phyloP scores from a whole-genome alignment of 371 early-diverging fungal genomes.

The Mortierella sp. region DNA sequence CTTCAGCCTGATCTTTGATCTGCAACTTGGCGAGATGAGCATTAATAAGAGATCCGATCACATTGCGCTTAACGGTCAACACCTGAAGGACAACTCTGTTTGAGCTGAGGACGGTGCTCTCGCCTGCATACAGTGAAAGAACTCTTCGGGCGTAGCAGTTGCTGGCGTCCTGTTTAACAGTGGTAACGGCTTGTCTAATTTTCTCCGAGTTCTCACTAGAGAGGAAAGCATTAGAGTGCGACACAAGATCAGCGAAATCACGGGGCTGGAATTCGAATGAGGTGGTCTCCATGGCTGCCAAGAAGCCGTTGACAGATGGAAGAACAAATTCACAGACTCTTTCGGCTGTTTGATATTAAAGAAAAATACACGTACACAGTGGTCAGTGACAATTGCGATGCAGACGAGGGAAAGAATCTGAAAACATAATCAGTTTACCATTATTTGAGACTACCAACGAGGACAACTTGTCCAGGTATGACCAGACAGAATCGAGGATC shows the following conservation, averaged over 20 bases:
- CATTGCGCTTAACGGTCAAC: conserved; percentile 65
- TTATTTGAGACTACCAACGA: conserved; percentile 42
- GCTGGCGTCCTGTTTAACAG: conserved; percentile 56
- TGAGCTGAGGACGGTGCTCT: conserved; percentile 62
- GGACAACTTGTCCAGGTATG: conserved; percentile 56
- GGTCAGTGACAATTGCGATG: not conserved
- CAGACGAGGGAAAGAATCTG: not conserved
- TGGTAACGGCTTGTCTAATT: conserved; percentile 65
- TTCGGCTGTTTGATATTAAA: too few species aligned
- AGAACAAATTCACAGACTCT: conserved; percentile 72
- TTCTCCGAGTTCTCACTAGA: conserved; percentile 65
- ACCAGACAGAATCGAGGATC: conserved; percentile 63
- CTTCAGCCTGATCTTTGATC: conserved; percentile 8
- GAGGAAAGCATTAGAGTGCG: conserved; percentile 67
- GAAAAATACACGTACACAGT: not conserved
- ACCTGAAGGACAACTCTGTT: conserved; percentile 68
- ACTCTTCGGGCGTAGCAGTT: conserved; percentile 64
- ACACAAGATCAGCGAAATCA: conserved; percentile 63
- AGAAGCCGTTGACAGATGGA: conserved; percentile 75
- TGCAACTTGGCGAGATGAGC: conserved; percentile 33
- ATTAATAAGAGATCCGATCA: conserved; percentile 62
- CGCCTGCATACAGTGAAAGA: conserved; percentile 63
- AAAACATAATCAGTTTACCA: not conserved
- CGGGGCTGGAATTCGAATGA: conserved; percentile 65
- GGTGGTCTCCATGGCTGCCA: conserved; percentile 72